A percentile compares a stretch with the other conserved stretches of the same genome.
These are phyloP conservation scores for Paecilomyces sp. DNA, from an alignment of 2,329 filamentous ascomycete species.

Conservation along the genomic window DNA sequence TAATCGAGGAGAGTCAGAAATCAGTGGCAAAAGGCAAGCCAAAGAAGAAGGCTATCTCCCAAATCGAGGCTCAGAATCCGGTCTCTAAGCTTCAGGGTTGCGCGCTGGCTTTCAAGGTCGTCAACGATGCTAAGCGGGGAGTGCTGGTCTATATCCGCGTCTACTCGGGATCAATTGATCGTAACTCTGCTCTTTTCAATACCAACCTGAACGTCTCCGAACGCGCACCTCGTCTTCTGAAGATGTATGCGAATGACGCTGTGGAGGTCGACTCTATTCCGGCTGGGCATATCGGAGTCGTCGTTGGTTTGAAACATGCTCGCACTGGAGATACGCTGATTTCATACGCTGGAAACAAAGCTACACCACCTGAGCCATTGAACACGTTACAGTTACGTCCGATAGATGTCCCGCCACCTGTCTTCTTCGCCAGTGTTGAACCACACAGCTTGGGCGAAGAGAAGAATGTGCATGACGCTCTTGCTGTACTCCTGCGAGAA, in stretches of 20 bases:
- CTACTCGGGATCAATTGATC: constrained; percentile 73
- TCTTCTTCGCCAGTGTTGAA: constrained; percentile 94
- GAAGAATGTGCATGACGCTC: constrained; percentile 67
- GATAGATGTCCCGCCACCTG: constrained; percentile 82
- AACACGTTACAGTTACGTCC: constrained; percentile 75
- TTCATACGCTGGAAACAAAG: constrained; percentile 59
- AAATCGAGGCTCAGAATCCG: constrained; percentile 39
- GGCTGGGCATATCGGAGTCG: constrained; percentile 87
- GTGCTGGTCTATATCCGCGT: constrained; percentile 88
- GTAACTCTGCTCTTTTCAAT: constrained; percentile 74
- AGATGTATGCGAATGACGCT: constrained; percentile 83
- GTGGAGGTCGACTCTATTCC: constrained; percentile 74
- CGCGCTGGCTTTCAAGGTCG: constrained; percentile 82
- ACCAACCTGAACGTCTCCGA: constrained; percentile 76
- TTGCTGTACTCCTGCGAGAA: constrained; percentile 75
- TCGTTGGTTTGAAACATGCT: constrained; percentile 83
- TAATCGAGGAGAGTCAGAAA: constrained; percentile 27
- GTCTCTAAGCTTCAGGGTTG: constrained; percentile 61
- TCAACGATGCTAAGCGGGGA: constrained; percentile 77
- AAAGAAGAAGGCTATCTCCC: constrained; percentile 32
- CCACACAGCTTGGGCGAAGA: constrained; percentile 70
- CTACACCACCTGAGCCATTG: constrained; percentile 60
- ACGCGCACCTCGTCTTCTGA: constrained; percentile 70
- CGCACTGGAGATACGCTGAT: constrained; percentile 90
- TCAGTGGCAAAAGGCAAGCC: constrained; percentile 31